Evolutionary conservation across 768 basidiomycete genomes (phyloP), one percentile per base, ranked within the genome.

Genomic region (Amanita inopinata): DNA sequence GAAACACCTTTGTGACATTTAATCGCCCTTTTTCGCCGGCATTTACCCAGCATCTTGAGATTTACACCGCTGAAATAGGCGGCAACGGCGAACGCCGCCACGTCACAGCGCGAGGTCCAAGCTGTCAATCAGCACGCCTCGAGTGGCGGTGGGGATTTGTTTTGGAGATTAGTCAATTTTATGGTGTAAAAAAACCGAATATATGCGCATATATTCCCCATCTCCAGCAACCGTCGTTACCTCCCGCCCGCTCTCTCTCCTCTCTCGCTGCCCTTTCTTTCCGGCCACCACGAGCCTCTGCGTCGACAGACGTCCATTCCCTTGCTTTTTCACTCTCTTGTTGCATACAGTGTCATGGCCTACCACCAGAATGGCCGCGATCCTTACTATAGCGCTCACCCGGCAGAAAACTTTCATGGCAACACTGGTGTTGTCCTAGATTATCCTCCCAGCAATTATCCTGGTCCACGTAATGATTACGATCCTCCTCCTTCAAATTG

Each of bases 311-410:
- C 54, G 51, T 61, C 53, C 54, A 47, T 51, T 56, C 54, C 25
- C 52, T 56, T 40, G 28, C 22, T 34, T 14, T 20, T 20, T 15
- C 46, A 20, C 17, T 44, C 42, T 30, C 15, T 42, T 28, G 27
- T n/a, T 28, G 22, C 32, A 12, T 12, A 10, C n/a, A 17, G n/a
- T 28, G 10, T 30, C 33, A 80, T 80, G 78, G 70, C 78, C 41
- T 72, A 80, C 49, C 66, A 60, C 39, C 70, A 68, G 38, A 71
- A 74, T 28, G n/a, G 27, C 53, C 53, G 66, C 67, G 70, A 72
- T 66, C 71, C 69, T 60, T 76, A 76, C 51, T 64, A 66, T 45
- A 41, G 38, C 23, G 54, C 52, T 22, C 60, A 61, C 42, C 61
- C 54, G 42, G 49, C 50, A 45, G 35, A 49, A 35, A 41, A 49